A percentile compares a stretch with the other conserved stretches of the same genome.
These are phyloP conservation scores for Cylindrotheca closterium DNA, from an alignment of 108 stramenopile genomes.

Conservation along the genomic window DNA sequence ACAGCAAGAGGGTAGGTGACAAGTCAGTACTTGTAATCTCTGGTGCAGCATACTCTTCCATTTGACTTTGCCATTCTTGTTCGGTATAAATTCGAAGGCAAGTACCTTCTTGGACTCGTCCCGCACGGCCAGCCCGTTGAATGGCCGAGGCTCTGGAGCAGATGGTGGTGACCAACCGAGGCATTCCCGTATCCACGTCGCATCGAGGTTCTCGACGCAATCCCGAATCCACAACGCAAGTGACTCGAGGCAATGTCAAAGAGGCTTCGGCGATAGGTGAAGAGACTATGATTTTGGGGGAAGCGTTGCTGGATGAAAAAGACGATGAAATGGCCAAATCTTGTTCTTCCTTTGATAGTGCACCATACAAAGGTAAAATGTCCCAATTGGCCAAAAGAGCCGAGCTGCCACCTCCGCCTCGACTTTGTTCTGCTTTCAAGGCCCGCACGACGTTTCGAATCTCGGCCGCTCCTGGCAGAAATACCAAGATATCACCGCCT, in stretches of 20 bases:
- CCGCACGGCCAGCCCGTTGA: slow-evolving; percentile 87
- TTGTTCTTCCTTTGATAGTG: slow-evolving; percentile 66
- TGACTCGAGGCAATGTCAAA: slow-evolving; percentile 75
- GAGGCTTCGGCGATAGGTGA: slow-evolving; percentile 88
- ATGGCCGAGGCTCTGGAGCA: slow-evolving; percentile 67
- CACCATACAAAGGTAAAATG: slow-evolving; percentile 67
- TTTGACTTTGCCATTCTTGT: slow-evolving; percentile 34
- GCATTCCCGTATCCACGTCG: slow-evolving; percentile 73
- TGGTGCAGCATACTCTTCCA: slow-evolving; percentile 46
- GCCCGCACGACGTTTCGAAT: slow-evolving; percentile 61
- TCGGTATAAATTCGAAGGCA: slow-evolving; percentile 78
- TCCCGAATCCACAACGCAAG: slow-evolving; percentile 82
- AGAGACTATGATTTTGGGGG: slow-evolving; percentile 61
- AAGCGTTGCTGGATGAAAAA: slow-evolving; percentile 11
- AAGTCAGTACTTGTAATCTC: slow-evolving; percentile 78
- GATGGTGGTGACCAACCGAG: slow-evolving; percentile 57
- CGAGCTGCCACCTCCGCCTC: slow-evolving; percentile 5
- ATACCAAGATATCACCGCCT: slow-evolving; percentile 75
- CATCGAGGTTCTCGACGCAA: slow-evolving; percentile 67
- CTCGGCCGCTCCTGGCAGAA: slow-evolving; percentile 84
- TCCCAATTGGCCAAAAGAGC: slow-evolving; percentile 24
- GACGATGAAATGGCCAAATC: slow-evolving; percentile 67
- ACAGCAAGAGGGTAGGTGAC: slow-evolving; percentile 62
- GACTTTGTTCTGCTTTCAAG: slow-evolving; percentile 33
- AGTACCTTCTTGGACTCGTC: slow-evolving; percentile 73